Evolutionary conservation across 345 rosid genomes (phyloP), one percentile per base, ranked within the genome.

Genomic region (Pistacia vera): DNA sequence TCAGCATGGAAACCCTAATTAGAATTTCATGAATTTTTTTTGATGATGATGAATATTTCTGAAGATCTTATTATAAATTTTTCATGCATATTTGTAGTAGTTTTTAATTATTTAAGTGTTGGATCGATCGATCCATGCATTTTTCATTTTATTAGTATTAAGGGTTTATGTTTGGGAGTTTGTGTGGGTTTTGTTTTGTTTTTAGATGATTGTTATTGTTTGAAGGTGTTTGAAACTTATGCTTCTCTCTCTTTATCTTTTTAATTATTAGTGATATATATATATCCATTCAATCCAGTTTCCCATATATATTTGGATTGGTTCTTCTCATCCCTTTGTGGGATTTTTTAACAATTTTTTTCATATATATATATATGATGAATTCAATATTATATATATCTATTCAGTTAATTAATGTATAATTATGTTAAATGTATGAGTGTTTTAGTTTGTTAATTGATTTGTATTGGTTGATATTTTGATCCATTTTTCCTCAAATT

Each of bases 1-100:
- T 88, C 93, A 46, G 89, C 92, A 11, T 91, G 97, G 97, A 91
- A 91, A 88, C 97, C 97, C 89, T 87, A 88, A 41, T 6, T 41
- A 41, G 46, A 41, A 6, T 41, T 41, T 41, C 46, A 41, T 41
- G 46, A 5, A 41, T 8, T 41, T 41, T 0, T 41, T 6, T 6
- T 41, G 46, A 41, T 41, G 46, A 41, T 5, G 46, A 41, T 5
- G 46, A 41, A 41, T 7, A 41, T 41, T 41, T 41, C 46, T 41
- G 46, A 8, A 41, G 28, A 66, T n/a, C 76, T 61, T 11, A 58
- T 46, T 62, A 68, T 73, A 16, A 60, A 72, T 2, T 17, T 16
- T 54, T 63, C 78, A 77, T 73, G 79, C 77, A 77, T 68, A 48
- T 63, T 82, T 79, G 81, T 68, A 59, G 73, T 72, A 48, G 75